Base-by-base conservation (phyloP, 2,329 filamentous ascomycete species). In the Botrytis deweyae region DNA sequence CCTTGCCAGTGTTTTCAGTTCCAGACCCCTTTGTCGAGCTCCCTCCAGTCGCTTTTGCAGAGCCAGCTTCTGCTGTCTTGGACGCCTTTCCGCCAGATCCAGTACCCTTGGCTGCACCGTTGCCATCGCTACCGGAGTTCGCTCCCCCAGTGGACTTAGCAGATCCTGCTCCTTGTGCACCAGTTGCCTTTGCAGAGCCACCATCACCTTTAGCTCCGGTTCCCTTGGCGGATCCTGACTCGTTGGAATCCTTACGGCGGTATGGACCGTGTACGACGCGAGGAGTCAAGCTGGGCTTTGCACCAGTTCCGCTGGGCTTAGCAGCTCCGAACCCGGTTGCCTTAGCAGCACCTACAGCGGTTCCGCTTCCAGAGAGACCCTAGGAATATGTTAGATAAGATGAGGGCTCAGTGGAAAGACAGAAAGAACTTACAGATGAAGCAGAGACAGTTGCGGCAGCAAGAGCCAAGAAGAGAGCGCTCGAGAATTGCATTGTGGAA, bases 401-500 rank as follows among this genome's bases (percentile, higher is more conserved):
- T 59, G 52, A 58, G 4, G 46, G 44, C 20, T n/a, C 1, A n/a
- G 12, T 42, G 18, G n/a, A 22, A 40, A 29, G 9, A 8, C 16
- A 22, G 25, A 40, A 40, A 33, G 9, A 52, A 59, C 70, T 76
- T 72, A 76, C 75, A 25, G 74, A 72, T 73, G 75, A 71, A 44
- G 76, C 75, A 49, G 70, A 75, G 49, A 79, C 78, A 72, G 73
- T 70, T 61, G 71, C 61, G 22, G 78, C 76, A 69, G 76, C 75
- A 68, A 79, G 69, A 75, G 76, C 74, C 33, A 76, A 74, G 73
- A 78, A 58, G 64, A 80, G 46, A 72, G 78, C 33, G 71, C 68
- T 76, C 74, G 78, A 77, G 74, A 76, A 78, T 76, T 80, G 79
- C 79, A 80, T 80, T 18, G 72, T 77, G 75, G 73, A 42, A 58